phyloP scores from a whole-genome alignment of 192 early-diverging fungal genomes.

The Dispira simplex region DNA sequence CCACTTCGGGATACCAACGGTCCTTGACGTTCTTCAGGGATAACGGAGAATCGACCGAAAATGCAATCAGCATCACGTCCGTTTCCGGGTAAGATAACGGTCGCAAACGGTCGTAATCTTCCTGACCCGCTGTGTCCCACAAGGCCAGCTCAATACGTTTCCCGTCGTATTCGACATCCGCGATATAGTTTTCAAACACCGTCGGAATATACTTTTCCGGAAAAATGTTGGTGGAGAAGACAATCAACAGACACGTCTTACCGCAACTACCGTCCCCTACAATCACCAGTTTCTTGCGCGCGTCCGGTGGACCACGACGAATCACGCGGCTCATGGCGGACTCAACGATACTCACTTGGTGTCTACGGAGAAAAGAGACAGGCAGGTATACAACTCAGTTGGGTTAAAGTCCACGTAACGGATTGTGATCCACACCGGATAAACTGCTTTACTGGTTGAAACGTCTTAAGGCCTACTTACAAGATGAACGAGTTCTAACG shows the following conservation, averaged over 20 bases:
- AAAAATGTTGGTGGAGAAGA: constrained; percentile 73
- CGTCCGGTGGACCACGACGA: constrained; percentile 28
- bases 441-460: too few species aligned
- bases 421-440: too few species aligned
- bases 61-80: constrained; percentile 87
- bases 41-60: constrained; percentile 68
- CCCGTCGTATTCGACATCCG: constrained; percentile 75
- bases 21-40: constrained; percentile 72
- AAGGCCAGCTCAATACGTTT: constrained; percentile 76
- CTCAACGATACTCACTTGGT: too few species aligned
- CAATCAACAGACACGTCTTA: constrained; percentile 80
- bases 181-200: constrained; percentile 89
- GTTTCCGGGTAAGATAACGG: constrained; percentile 85
- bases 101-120: constrained; percentile 92
- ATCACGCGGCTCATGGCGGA: not conserved
- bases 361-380: too few species aligned
- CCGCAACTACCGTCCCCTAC: constrained; percentile 91
- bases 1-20: constrained; percentile 22
- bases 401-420: too few species aligned
- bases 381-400: too few species aligned
- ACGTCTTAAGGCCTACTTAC: too few species aligned
- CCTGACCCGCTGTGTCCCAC: constrained; percentile 96
- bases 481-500: too few species aligned
- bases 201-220: constrained; percentile 84
- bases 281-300: constrained; percentile 75